Evolutionary conservation across 192 early-diverging fungal species (phyloP).

Genomic region (Mortierella alpina): DNA sequence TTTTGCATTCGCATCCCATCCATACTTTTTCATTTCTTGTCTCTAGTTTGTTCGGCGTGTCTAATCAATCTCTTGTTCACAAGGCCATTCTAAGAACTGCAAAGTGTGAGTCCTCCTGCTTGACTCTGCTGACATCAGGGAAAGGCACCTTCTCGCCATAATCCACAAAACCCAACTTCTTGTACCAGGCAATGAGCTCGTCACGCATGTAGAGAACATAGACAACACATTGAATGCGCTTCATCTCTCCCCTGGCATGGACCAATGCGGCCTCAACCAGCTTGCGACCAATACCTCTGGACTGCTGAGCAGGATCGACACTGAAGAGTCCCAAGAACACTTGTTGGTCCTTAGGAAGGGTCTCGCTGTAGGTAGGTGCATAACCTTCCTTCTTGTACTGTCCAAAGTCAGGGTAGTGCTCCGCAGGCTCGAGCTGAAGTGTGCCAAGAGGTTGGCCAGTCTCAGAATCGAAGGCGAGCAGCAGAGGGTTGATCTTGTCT

Average conservation of each 20-base stretch:
- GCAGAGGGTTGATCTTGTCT: conserved; percentile 51
- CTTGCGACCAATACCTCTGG: conserved; percentile 61
- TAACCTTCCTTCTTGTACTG: conserved; percentile 38
- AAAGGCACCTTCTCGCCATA: conserved; percentile 58
- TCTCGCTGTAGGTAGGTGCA: conserved; percentile 11
- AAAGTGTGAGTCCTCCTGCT: conserved; percentile 53
- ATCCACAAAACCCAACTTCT: conserved; percentile 57
- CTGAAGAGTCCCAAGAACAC: conserved; percentile 61
- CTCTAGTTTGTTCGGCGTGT: too few species aligned
- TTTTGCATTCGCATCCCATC: too few species aligned
- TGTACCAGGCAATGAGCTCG: conserved; percentile 60
- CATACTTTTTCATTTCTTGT: too few species aligned
- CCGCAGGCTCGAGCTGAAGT: conserved; percentile 55
- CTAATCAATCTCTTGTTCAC: neutral
- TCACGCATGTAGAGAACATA: conserved; percentile 56
- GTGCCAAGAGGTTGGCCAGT: conserved; percentile 57
- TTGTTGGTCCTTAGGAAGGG: conserved; percentile 37
- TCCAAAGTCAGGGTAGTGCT: conserved; percentile 41
- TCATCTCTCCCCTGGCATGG: conserved; percentile 39
- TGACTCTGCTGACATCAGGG: conserved; percentile 49
- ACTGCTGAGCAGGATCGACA: conserved; percentile 58
- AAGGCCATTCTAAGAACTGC: conserved; percentile 41
- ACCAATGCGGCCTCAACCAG: conserved; percentile 50
- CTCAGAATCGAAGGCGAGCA: conserved; percentile 55
- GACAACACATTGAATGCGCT: conserved; percentile 47